Conservation (phyloP, 257 asterid species). For the Scutellaria barbata region DNA sequence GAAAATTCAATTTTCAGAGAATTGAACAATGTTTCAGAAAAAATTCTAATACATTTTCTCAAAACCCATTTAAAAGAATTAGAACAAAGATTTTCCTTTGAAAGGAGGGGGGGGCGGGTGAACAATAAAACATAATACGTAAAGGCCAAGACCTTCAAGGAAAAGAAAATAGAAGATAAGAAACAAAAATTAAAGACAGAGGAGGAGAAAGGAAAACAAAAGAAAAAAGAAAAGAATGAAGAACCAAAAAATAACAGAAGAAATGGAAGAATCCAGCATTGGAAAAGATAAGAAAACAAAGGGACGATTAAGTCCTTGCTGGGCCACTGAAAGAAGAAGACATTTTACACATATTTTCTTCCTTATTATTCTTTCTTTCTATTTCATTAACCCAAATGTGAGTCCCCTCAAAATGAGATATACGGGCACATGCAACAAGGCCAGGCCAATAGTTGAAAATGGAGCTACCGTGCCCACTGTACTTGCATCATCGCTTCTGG, state of each 20-base stretch:
- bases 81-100: not conserved
- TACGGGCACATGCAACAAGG: not conserved
- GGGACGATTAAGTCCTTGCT: conserved; percentile 14
- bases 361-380: not conserved
- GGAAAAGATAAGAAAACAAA: not conserved
- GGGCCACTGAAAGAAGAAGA: conserved; percentile 10
- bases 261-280: not conserved
- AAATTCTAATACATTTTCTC: not conserved
- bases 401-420: not conserved
- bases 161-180: not conserved
- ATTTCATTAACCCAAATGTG: not conserved
- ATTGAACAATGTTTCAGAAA: conserved; percentile 10
- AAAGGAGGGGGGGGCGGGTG: not conserved
- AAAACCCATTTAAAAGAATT: not conserved
- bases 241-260: not conserved
- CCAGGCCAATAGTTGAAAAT: not conserved
- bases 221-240: not conserved
- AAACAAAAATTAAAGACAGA: not conserved
- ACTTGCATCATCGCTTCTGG: not conserved
- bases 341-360: not conserved
- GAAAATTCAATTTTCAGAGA: not conserved
- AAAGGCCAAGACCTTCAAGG: not conserved
- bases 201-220: not conserved
- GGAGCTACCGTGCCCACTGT: not conserved
- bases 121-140: conserved; percentile 8